A percentile compares a stretch with the other conserved stretches of the same genome.
These are phyloP conservation scores for Thamnidium elegans DNA, from an alignment of 192 early-diverging fungal genomes.

Conservation along the genomic window DNA sequence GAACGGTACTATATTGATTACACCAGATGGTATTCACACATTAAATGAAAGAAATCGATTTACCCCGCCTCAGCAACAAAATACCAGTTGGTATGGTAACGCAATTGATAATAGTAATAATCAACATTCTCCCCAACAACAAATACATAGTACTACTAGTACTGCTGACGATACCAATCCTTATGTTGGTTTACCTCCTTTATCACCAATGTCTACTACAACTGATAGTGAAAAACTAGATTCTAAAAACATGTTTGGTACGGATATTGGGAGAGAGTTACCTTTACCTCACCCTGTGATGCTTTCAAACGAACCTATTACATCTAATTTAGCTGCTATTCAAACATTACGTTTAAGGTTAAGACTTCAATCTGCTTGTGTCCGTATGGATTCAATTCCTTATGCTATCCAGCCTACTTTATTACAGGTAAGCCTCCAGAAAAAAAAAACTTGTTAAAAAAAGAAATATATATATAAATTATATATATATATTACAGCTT, in stretches of 20 bases:
- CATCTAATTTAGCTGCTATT: constrained; percentile 24
- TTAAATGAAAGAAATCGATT: too few relatives aligned
- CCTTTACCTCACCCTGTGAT: not conserved
- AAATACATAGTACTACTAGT: too few relatives aligned
- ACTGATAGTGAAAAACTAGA: too few relatives aligned
- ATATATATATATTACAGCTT: constrained; percentile 19
- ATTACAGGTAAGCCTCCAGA: constrained; percentile 24
- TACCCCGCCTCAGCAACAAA: too few relatives aligned
- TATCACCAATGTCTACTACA: constrained; percentile 3
- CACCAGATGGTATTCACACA: too few relatives aligned
- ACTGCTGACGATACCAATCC: too few relatives aligned
- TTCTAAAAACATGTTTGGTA: too few relatives aligned
- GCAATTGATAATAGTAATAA: too few relatives aligned
- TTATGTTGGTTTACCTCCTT: not conserved
- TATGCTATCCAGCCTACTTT: constrained; percentile 25
- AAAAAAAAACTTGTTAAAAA: not conserved
- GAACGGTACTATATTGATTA: too few relatives aligned
- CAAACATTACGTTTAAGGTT: constrained; percentile 30
- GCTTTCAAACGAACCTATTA: not conserved
- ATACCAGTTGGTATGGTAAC: too few relatives aligned
- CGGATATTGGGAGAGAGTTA: not conserved
- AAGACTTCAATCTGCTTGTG: constrained; percentile 20
- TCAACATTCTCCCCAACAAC: too few relatives aligned
- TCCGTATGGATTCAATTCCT: constrained; percentile 19
- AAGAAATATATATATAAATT: not conserved